Base-by-base conservation (phyloP, 345 rosid species). In the Trapa incisa region DNA sequence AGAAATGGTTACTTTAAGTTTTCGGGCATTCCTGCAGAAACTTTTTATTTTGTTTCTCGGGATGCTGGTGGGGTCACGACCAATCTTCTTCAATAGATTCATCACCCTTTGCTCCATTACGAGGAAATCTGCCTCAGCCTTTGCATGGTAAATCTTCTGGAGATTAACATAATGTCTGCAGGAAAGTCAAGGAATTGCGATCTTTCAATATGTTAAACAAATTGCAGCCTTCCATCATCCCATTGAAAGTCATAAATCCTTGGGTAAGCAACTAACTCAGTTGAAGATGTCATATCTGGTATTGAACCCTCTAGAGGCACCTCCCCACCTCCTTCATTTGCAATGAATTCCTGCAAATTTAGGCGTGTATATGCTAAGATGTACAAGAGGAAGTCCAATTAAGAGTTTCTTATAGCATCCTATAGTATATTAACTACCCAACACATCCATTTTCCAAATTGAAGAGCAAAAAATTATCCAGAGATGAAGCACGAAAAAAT, bases 271-370 rank as follows among this genome's bases (percentile, higher is more conserved):
- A 84, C 94, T 82, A 62, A 93, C 99, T 93, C 99, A 37, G 99
- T 93, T 74, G 99, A 90, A 74, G 99, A 93, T 38, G 99, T 93
- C 96, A 93, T 93, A 81, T 93, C 99, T 11, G 97, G 99, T 65
- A 93, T 88, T n/a, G 93, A 87, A 48, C 99, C 99, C 83, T 91
- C 97, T 65, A 94, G 96, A 22, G 99, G 99, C 73, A 80, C 89
- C 78, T 91, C 99, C 45, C 92, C 95, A 68, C 76, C 76, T 47
- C 99, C 97, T 87, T 94, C 97, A 79, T 83, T 82, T 54, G 67
- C 72, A 76, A 94, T 81, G 79, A 94, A 94, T 70, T 94, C 99
- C 99, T 94, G 75, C 71, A 58, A 57, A 57, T 22, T 57, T 10
- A 50, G 4, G n/a, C n/a, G 17, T 15, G 17, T 15, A 50, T 50